Base-by-base conservation (phyloP, 768 basidiomycete genomes). In the Auricularia sp. region DNA sequence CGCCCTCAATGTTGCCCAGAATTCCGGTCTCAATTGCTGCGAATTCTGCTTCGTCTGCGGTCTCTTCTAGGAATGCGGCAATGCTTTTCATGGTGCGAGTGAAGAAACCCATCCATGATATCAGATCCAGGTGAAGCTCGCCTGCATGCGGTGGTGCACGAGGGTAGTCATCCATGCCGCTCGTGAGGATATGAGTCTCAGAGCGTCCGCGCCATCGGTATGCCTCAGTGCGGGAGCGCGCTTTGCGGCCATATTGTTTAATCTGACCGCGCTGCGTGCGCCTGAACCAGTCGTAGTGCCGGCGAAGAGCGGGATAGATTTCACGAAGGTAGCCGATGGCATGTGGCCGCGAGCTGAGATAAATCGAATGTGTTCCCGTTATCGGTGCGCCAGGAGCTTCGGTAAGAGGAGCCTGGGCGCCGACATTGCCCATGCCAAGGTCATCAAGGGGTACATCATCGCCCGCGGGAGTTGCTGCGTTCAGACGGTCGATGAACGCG, bases 31-130 rank as follows among this genome's bases (percentile, higher is more conserved):
- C 91, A 62, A 91, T 88, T 66, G 86, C 85, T 51, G 74, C 77
- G 70, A 87, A 98, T 35, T 87, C 87, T n/a, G 77, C 75, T 62
- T 81, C 84, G 70, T 98, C 95, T 36, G 95, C 92, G n/a, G 74
- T 77, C 74, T 96, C 89, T 1, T 89, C 93, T 16, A 96, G 78
- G 72, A 90, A 96, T 65, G 84, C 86, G 0, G 95, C 88, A 64
- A 98, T 90, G 59, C 89, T 90, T 62, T 80, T 83, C 95, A 98
- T 98, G 35, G 95, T 98, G 68, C 88, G 80, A 39, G 91, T 84
- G 75, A 98, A 98, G 79, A 93, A 97, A 3, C 84, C 95, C 87
- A 98, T 92, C 95, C 95, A 98, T 36, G 90, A 88, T 67, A 94
- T 91, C 64, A 98, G 76, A 74, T 98, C 95, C 65, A 98, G 74